These are phyloP conservation scores for Termitomyces sp. DNA, from an alignment of 768 basidiomycete genomes.

Conservation along the genomic window DNA sequence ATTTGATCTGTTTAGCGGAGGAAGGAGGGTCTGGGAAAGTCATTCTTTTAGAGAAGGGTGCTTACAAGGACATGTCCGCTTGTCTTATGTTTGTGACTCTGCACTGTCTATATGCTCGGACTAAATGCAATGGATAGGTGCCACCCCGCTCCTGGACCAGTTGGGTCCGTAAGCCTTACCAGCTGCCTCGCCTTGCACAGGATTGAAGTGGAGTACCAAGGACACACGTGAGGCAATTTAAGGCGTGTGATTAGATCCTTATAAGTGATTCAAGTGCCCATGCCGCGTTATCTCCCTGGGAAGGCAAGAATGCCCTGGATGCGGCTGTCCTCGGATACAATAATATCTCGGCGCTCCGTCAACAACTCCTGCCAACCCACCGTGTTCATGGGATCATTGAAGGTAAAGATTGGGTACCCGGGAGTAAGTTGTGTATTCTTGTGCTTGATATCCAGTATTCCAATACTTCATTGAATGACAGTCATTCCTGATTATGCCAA, in stretches of 20 bases:
- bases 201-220: constrained; percentile 58
- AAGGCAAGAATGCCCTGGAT: constrained; percentile 78
- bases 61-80: constrained; percentile 70
- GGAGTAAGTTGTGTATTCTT: constrained; percentile 38
- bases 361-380: constrained; percentile 73
- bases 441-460: not conserved
- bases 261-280: constrained; percentile 49
- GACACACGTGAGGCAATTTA: constrained; percentile 55
- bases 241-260: not conserved
- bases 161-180: constrained; percentile 59
- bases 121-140: constrained; percentile 43
- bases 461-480: constrained; percentile 18
- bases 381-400: constrained; percentile 78
- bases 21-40: constrained; percentile 77
- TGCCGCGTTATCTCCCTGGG: constrained; percentile 78
- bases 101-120: not conserved
- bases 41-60: constrained; percentile 60
- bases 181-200: constrained; percentile 59
- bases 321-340: constrained; percentile 85
- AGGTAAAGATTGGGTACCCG: constrained; percentile 71
- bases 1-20: constrained; percentile 43
- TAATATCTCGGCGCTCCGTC: constrained; percentile 72
- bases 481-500: constrained; percentile 83
- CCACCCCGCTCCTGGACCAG: constrained; percentile 76
- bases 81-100: constrained; percentile 58